Percentiles rank a stretch among this genome's conserved stretches.
These are phyloP conservation scores for Arabis hirsuta DNA, from an alignment of 345 rosid genomes.

Conservation along the genomic window DNA sequence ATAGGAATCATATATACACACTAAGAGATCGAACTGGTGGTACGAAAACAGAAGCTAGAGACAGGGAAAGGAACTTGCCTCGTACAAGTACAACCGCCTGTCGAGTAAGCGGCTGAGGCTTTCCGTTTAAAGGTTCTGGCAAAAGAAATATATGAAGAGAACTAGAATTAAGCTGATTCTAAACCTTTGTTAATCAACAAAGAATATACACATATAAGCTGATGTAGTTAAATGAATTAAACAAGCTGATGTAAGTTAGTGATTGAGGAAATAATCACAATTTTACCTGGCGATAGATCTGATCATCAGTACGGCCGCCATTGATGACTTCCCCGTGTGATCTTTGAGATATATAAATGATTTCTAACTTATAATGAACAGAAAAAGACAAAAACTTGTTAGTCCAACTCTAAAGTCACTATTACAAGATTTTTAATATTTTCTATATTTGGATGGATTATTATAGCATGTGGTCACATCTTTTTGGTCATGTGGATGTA, in stretches of 20 bases:
- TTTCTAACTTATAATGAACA: background rate
- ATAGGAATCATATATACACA: background rate
- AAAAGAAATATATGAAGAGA: constrained; percentile 6
- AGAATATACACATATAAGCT: background rate
- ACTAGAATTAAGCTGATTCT: background rate
- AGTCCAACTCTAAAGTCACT: too few species aligned
- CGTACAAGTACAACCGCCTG: constrained; percentile 23
- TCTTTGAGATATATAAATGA: background rate
- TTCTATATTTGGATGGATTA: too few species aligned
- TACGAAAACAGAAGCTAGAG: background rate
- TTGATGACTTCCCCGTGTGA: constrained; percentile 15
- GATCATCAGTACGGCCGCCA: constrained; percentile 26
- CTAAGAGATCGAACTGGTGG: background rate
- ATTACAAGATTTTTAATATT: too few species aligned
- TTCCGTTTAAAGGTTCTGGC: constrained; percentile 24
- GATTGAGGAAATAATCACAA: background rate
- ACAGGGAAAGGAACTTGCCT: constrained; percentile 15
- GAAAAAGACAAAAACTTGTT: too few species aligned
- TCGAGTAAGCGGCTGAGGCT: constrained; percentile 33
- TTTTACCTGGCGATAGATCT: constrained; percentile 37
- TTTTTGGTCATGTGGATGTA: too few species aligned
- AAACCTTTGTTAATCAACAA: background rate
- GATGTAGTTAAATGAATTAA: background rate
- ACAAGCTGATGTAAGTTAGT: background rate
- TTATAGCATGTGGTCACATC: too few species aligned